Percentiles rank a stretch among this genome's conserved stretches.
These are phyloP conservation scores for Cyclostephanos tholiformis DNA, from an alignment of 108 stramenopile genomes.

Conservation along the genomic window DNA sequence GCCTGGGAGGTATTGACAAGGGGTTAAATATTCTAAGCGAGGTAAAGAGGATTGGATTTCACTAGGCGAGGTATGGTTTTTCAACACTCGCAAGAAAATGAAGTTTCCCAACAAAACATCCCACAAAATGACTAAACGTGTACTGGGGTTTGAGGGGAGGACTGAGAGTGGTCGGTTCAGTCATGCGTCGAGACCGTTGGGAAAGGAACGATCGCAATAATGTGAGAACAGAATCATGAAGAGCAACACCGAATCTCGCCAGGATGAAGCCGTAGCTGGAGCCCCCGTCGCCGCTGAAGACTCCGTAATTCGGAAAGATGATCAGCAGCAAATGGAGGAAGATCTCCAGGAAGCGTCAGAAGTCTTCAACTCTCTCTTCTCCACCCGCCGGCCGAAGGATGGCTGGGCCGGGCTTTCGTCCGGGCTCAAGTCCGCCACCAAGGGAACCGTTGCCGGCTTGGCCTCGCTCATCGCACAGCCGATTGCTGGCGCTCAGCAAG, in stretches of 20 bases:
- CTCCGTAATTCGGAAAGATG: not conserved
- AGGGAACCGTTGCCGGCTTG: conserved; percentile 80
- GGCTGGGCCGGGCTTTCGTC: conserved; percentile 82
- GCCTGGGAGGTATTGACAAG: too few relatives aligned
- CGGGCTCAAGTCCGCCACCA: conserved; percentile 75
- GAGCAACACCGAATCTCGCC: not conserved
- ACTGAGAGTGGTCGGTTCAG: too few relatives aligned
- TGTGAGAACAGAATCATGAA: conserved; percentile 10
- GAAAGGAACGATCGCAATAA: not conserved
- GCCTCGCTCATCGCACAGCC: conserved; percentile 83
- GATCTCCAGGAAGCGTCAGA: conserved; percentile 48
- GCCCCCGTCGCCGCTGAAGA: conserved; percentile 7
- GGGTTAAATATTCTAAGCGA: too few relatives aligned
- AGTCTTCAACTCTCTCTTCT: conserved; percentile 74
- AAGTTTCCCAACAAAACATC: too few relatives aligned
- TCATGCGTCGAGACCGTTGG: too few relatives aligned
- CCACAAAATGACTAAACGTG: too few relatives aligned
- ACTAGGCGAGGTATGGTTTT: too few relatives aligned
- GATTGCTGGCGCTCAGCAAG: conserved; percentile 83
- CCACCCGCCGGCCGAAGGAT: conserved; percentile 84
- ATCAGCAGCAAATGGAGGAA: conserved; percentile 35
- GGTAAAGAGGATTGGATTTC: too few relatives aligned
- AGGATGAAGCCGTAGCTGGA: not conserved
- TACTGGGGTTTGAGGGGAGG: too few relatives aligned
- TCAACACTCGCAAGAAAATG: too few relatives aligned